Base-by-base conservation (phyloP, 306 rosid genomes). In the Prunus kanzakura region DNA sequence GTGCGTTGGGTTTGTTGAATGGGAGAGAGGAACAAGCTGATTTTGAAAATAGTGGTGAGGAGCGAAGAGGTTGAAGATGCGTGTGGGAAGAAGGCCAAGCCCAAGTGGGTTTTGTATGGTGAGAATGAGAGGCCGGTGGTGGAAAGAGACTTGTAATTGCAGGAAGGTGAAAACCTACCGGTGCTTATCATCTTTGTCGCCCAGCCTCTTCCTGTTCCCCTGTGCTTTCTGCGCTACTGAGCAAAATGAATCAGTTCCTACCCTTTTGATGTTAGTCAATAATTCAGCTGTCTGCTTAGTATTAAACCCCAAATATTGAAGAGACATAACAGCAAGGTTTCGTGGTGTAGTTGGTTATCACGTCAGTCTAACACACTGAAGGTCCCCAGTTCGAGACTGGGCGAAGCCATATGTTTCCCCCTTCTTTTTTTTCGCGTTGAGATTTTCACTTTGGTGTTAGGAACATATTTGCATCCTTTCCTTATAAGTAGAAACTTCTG, bases 361-460 rank as follows among this genome's bases (percentile, higher is more conserved):
- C 91, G 93, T 91, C 89, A 95, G 92, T 92, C 93, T 95, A 94
- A 90, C 92, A 94, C 96, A 90, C 96, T 90, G 96, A 79, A 74
- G 81, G 86, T 81, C 86, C 79, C 87, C 81, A 82, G 86, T 76
- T 79, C 82, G 81, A 86, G 4, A 12, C 85, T 76, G 79, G 66
- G 69, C 79, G 78, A 77, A 43, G 82, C 58, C 81, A 87, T 16
- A 12, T 5, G 0, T 0, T 2, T 35, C 2, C 15, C 2, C 0
- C 6, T 55, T 73, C 29, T 11, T 18, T 3, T 1, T n/a, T 32
- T 0, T 3, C 0, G 23, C 16, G 4, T 47, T 47, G 2, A 7
- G 43, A 6, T 0, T 6, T 38, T 38, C 43, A 38, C 43, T 38
- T 38, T 38, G 0, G 43, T 38, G 43, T 27, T 27, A 27, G 29